phyloP scores from a whole-genome alignment of 2,329 filamentous ascomycete species.

The Neonectria coccinea region DNA sequence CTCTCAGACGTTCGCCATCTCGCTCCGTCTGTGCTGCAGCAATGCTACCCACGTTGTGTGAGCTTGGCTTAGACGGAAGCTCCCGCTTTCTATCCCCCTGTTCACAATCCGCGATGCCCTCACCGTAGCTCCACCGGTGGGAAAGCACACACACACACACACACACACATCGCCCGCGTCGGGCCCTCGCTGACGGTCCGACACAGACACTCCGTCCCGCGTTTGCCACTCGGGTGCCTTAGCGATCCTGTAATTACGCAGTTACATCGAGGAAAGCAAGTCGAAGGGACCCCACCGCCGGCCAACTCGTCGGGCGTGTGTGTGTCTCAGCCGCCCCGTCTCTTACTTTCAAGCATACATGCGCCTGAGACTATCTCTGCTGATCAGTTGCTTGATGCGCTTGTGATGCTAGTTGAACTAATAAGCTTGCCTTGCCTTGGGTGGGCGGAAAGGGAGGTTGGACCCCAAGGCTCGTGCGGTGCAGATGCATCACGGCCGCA shows the following conservation, averaged over 20 bases:
- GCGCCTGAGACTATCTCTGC: background rate
- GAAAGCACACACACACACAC: background rate
- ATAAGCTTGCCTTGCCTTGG: background rate
- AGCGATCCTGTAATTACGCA: background rate
- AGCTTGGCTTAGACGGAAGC: background rate
- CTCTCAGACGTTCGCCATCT: background rate
- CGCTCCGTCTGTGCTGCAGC: background rate
- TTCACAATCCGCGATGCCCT: background rate
- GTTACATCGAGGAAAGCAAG: slow-evolving; percentile 1
- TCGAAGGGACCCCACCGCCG: background rate
- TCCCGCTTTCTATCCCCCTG: background rate
- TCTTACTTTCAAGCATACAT: background rate
- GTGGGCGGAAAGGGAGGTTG: background rate
- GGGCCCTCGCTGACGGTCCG: background rate
- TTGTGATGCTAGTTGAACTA: slow-evolving; percentile 15
- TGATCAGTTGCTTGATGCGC: slow-evolving; percentile 8
- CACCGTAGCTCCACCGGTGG: background rate
- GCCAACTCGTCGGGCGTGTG: background rate
- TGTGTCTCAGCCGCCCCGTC: slow-evolving; percentile 1
- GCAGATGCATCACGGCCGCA: background rate
- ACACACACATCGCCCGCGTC: background rate
- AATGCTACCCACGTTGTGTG: background rate
- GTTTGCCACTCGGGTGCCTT: background rate
- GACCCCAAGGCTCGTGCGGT: slow-evolving; percentile 2
- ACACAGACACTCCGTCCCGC: background rate